Conservation (phyloP, 2,329 filamentous ascomycete species). For the Cladosporium sp. region DNA sequence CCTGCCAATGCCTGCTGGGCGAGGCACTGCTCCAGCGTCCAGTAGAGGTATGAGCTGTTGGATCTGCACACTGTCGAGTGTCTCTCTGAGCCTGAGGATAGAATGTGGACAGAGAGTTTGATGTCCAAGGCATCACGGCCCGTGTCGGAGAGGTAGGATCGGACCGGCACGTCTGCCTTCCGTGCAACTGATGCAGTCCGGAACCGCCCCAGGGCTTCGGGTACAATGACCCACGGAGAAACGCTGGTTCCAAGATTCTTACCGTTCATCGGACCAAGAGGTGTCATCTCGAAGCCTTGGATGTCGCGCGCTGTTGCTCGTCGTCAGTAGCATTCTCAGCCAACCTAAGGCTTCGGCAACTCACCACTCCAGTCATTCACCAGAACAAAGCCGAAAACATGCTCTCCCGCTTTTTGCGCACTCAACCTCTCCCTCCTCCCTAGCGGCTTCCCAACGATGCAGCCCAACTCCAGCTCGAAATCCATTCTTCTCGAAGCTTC, state of each 20-base stretch:
- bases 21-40: slow-evolving; percentile 38
- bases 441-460: slow-evolving; percentile 37
- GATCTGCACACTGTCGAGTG: slow-evolving; percentile 17
- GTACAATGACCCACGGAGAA: slow-evolving; percentile 56
- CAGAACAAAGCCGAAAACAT: slow-evolving; percentile 56
- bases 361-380: slow-evolving; percentile 53
- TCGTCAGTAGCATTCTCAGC: slow-evolving; percentile 1
- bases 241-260: slow-evolving; percentile 56
- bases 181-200: slow-evolving; percentile 18
- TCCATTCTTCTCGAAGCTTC: slow-evolving; percentile 37
- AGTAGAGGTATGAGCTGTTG: slow-evolving; percentile 35
- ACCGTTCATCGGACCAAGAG: slow-evolving; percentile 54
- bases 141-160: slow-evolving; percentile 20
- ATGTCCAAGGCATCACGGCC: slow-evolving; percentile 20
- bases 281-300: slow-evolving; percentile 55
- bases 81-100: neutral
- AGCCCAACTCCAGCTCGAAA: slow-evolving; percentile 44
- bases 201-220: slow-evolving; percentile 46
- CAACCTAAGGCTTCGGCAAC: neutral
- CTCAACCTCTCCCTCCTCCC: slow-evolving; percentile 31
- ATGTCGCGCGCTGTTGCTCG: slow-evolving; percentile 48
- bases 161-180: slow-evolving; percentile 10
- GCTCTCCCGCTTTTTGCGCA: slow-evolving; percentile 39
- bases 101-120: slow-evolving; percentile 20
- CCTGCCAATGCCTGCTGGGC: slow-evolving; percentile 37